These are phyloP conservation scores for Meyerozyma guilliermondii DNA, from an alignment of 1,139 yeast genomes.

Conservation along the genomic window DNA sequence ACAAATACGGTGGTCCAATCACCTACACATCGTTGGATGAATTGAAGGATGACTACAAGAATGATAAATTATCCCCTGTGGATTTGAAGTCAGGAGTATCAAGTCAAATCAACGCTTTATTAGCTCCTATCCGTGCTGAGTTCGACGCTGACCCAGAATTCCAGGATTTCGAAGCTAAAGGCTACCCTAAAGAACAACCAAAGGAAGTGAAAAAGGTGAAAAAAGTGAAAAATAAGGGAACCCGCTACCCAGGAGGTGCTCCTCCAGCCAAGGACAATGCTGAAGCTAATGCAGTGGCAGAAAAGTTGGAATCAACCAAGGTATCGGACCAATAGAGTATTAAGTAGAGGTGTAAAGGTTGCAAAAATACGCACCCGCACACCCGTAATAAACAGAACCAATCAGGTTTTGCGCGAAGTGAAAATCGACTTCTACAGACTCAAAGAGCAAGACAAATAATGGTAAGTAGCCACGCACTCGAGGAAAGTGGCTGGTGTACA, in stretches of 20 bases:
- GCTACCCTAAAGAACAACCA: slow-evolving; percentile 75
- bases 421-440: background rate
- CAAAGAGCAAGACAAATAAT: background rate
- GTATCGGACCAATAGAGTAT: slow-evolving; percentile 10
- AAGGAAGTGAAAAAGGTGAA: slow-evolving; percentile 64
- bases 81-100: slow-evolving; percentile 92
- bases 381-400: background rate
- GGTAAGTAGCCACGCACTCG: background rate
- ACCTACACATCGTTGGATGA: slow-evolving; percentile 64
- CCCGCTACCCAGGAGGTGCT: slow-evolving; percentile 70
- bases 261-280: slow-evolving; percentile 8
- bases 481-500: background rate
- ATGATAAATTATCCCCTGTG: slow-evolving; percentile 78
- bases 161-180: slow-evolving; percentile 67
- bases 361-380: background rate
- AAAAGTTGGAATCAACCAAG: slow-evolving; percentile 13
- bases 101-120: slow-evolving; percentile 70
- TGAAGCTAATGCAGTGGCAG: slow-evolving; percentile 10
- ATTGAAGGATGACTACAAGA: slow-evolving; percentile 66
- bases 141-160: slow-evolving; percentile 61
- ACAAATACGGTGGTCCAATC: slow-evolving; percentile 92
- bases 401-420: background rate
- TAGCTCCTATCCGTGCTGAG: slow-evolving; percentile 80
- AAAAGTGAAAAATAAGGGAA: slow-evolving; percentile 77
- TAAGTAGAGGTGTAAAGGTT: background rate